Percentiles rank a stretch among this genome's conserved stretches.
These are phyloP conservation scores for Pachyrhizus erosus DNA, from an alignment of 306 rosid genomes.

Conservation along the genomic window DNA sequence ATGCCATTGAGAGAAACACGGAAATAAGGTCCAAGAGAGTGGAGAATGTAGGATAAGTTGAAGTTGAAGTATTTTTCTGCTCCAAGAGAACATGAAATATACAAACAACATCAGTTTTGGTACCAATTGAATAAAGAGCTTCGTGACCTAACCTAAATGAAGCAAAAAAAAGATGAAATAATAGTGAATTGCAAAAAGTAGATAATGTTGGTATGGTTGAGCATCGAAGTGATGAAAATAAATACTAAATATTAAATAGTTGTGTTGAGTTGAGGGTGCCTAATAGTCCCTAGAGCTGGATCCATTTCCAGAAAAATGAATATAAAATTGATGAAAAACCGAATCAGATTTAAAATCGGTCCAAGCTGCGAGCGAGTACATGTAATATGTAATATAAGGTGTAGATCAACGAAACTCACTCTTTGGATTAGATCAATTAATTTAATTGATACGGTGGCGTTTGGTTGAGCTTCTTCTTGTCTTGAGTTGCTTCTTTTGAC, in stretches of 20 bases:
- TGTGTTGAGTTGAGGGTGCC: neutral
- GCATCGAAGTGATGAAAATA: neutral
- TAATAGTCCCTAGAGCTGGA: neutral
- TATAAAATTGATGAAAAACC: neutral
- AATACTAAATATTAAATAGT: neutral
- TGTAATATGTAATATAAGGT: too few species aligned
- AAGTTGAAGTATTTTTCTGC: neutral
- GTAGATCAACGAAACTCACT: neutral
- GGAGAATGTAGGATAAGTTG: constrained; percentile 28
- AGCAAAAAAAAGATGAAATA: neutral
- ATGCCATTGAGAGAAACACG: constrained; percentile 51
- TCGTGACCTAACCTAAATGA: neutral
- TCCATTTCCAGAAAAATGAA: neutral
- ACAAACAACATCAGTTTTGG: constrained; percentile 4
- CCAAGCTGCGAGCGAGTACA: neutral
- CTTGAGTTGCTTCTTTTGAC: neutral
- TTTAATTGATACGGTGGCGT: neutral
- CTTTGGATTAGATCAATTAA: neutral
- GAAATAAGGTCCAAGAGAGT: constrained; percentile 34
- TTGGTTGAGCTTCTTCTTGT: neutral
- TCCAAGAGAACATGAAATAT: constrained; percentile 19
- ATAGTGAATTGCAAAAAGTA: neutral
- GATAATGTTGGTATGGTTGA: neutral
- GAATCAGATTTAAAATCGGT: neutral
- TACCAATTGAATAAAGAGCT: neutral